Evolutionary conservation across 768 basidiomycete species (phyloP), one percentile per base, ranked within the genome.

Genomic region (Panaeolus papilionaceus): DNA sequence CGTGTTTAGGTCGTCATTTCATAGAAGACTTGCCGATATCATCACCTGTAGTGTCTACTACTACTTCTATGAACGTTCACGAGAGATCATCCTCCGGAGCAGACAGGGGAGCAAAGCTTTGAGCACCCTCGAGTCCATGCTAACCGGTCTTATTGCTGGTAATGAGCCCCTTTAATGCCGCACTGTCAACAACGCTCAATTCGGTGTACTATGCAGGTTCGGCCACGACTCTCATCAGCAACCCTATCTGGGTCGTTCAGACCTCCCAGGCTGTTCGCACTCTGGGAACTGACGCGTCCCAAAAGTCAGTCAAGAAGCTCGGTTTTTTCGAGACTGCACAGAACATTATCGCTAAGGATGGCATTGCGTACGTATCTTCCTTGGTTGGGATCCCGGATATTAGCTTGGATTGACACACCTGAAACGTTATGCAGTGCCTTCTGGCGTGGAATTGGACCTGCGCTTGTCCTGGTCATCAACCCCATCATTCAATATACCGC

Each of bases 201-300:
- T 33, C 37, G 47, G 37, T 62, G 38, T n/a, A 37, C 20, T 9
- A 51, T 20, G 39, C 70, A 94, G 96, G 96, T 44, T 92, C 92
- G 49, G 92, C 92, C 11, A 98, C 97, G 3, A 92, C 95, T 3
- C 79, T 97, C 70, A 85, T 94, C 69, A 92, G 89, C 76, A 98
- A 99, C 79, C 97, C 97, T 2, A 92, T 99, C 68, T 99, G 98
- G 98, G 95, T 98, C 61, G 84, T 99, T 23, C 96, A 99, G 76
- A 95, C 95, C 5, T 91, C 91, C 8, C 95, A 97, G 76, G 90
- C 92, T 9, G 90, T 92, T 38, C 85, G 83, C 62, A 88, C 86
- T 39, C 78, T 88, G 78, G 75, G 83, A 42, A 44, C 77, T 6
- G 79, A 80, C 49, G 44, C 77, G 9, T 71, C 79, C 44, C 70